Base-by-base conservation (phyloP, 116 monocot species). In the Trichopus zeylanicus region DNA sequence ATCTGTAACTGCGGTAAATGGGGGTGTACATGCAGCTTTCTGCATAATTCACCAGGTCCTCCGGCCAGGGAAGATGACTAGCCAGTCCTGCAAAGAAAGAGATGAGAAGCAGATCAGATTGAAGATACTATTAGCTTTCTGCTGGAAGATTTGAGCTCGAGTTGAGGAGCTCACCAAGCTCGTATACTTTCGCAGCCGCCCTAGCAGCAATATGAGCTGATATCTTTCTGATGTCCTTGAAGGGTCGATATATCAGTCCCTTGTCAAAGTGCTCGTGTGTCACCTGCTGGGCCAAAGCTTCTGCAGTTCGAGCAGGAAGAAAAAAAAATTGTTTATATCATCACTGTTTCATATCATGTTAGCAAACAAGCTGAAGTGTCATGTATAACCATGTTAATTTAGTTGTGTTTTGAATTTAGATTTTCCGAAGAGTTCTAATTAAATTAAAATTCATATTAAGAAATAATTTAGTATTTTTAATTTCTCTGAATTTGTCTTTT, bases 21-120 rank as follows among this genome's bases (percentile, higher is more conserved):
- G 95, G 95, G 20, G 70, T 81, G 79, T 95, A 95, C 95, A 95
- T 95, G 81, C 90, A 95, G 60, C 84, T 90, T 79, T 90, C 87
- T 0, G 95, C 95, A 21, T 90, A 79, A 29, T 84, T 78, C 72
- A 95, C 87, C 49, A 95, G 70, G 66, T 95, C 46, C 9, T 57
- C 66, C 2, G 87, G 90, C 7, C 81, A 86, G 29, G 95, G 95
- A 28, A 95, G 86, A 56, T 68, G 83, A 46, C 68, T 90, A 29
- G 90, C 90, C 60, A 95, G 51, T 31, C 93, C 93, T 93, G 38
- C 34, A 67, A 33, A 51, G 7, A 9, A 6, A 6, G 23, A 11
- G 18, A 21, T 26, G 4, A 31, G 7, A 49, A 20, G 18, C 49
- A 5, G 51, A 37, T 29, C 33, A 47, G 21, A 31, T 16, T 1